phyloP scores from a whole-genome alignment of 768 basidiomycete species.

The Dendrothele bispora region DNA sequence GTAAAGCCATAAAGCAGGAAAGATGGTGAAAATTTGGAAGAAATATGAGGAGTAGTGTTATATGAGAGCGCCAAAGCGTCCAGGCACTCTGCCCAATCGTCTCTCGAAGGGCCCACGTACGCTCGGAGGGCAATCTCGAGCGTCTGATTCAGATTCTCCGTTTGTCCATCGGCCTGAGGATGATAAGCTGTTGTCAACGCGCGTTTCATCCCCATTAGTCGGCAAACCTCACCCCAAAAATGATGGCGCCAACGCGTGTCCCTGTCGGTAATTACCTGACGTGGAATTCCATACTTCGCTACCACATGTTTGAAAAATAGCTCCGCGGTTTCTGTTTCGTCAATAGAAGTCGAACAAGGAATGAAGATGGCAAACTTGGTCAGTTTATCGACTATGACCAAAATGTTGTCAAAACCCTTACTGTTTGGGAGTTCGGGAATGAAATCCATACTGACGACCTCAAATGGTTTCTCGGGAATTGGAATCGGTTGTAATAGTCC shows the following conservation, averaged over 20 bases:
- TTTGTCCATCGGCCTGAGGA: constrained; percentile 30
- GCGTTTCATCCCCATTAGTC: not conserved
- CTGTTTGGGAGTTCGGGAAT: constrained; percentile 18
- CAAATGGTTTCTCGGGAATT: constrained; percentile 14
- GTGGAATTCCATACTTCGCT: constrained; percentile 3
- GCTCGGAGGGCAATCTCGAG: constrained; percentile 23
- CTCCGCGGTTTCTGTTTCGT: constrained; percentile 6
- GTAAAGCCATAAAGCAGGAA: constrained; percentile 17
- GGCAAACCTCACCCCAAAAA: constrained; percentile 18
- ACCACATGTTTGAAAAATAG: constrained; percentile 8
- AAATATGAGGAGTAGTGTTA: constrained; percentile 13
- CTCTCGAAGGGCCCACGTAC: constrained; percentile 17
- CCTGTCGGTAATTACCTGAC: constrained; percentile 6
- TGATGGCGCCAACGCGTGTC: constrained; percentile 9
- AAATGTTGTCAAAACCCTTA: constrained; percentile 18
- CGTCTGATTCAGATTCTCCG: constrained; percentile 25
- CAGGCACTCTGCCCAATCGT: constrained; percentile 21
- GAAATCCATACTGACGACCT: constrained; percentile 17
- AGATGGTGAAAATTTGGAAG: constrained; percentile 13
- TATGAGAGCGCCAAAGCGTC: constrained; percentile 22
- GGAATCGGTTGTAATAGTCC: constrained; percentile 16
- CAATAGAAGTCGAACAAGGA: constrained; percentile 12
- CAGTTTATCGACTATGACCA: constrained; percentile 28
- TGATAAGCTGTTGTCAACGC: constrained; percentile 14
- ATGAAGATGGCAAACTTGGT: constrained; percentile 35